Evolutionary conservation across 805 yeast genomes (phyloP).

Genomic region (Kluyveromyces aestuarii): DNA sequence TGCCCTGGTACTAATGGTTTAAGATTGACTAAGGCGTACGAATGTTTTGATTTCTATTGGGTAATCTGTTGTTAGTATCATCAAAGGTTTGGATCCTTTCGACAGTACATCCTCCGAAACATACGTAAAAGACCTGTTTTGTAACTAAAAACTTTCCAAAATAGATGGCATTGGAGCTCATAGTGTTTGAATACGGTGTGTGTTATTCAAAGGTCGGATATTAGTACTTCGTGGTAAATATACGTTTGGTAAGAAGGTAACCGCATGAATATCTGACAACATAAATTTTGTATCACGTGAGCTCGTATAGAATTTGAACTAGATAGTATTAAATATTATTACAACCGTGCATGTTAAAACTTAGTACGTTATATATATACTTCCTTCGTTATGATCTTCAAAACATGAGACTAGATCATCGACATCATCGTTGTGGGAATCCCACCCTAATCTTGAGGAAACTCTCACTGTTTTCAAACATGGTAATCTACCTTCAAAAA

Average conservation of each 20-base stretch:
- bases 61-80: background rate
- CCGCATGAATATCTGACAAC: too few species aligned
- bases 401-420: constrained; percentile 56
- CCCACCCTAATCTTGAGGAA: constrained; percentile 83
- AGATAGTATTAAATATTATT: background rate
- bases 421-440: constrained; percentile 50
- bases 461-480: constrained; percentile 51
- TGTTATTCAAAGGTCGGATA: too few species aligned
- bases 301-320: too few species aligned
- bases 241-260: too few species aligned
- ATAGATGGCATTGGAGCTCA: constrained; percentile 13
- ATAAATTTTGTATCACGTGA: background rate
- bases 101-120: constrained; percentile 1
- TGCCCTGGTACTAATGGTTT: constrained; percentile 95
- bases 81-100: background rate
- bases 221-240: too few species aligned
- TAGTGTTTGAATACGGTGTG: background rate
- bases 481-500: constrained; percentile 72
- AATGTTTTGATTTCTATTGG: constrained; percentile 44
- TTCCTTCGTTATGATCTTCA: constrained; percentile 62
- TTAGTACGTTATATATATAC: constrained; percentile 46
- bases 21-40: constrained; percentile 82
- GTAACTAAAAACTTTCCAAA: constrained; percentile 28
- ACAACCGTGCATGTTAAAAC: background rate
- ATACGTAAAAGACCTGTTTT: constrained; percentile 26